A percentile compares a stretch with the other conserved stretches of the same genome.
Evolutionary conservation across 2,329 filamentous ascomycete genomes (phyloP).

Genomic region (Penicillium sp.): DNA sequence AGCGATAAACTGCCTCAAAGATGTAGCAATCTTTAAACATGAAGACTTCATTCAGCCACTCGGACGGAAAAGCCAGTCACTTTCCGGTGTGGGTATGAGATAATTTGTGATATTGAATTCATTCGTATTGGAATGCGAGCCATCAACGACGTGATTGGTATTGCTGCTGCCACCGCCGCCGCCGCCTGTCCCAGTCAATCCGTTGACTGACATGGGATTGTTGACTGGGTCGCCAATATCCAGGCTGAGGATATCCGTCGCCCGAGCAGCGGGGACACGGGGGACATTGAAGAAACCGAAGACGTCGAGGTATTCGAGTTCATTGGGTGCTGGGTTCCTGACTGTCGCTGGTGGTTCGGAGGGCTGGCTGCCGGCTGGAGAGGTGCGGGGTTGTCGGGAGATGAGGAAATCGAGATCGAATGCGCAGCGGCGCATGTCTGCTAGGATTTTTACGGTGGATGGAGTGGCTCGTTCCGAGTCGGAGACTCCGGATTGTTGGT

Average conservation of each 20-base stretch:
- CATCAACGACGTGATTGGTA: too few relatives aligned
- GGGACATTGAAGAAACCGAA: constrained; percentile 95
- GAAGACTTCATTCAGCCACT: too few relatives aligned
- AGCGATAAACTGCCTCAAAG: too few relatives aligned
- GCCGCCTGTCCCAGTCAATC: constrained; percentile 23
- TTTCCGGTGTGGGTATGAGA: constrained; percentile 40
- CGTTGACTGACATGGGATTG: constrained; percentile 33
- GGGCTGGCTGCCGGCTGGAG: constrained; percentile 25
- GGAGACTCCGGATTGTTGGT: constrained; percentile 51
- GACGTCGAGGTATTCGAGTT: constrained; percentile 82
- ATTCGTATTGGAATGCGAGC: constrained; percentile 26
- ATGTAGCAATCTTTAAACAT: neutral
- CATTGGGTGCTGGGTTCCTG: constrained; percentile 63
- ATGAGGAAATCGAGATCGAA: constrained; percentile 87
- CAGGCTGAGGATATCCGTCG: too few relatives aligned
- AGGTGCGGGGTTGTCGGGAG: constrained; percentile 60
- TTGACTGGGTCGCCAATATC: too few relatives aligned
- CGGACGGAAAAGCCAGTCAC: constrained; percentile 38
- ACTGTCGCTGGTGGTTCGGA: constrained; percentile 40
- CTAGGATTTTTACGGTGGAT: constrained; percentile 76
- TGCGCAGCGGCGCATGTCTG: constrained; percentile 83
- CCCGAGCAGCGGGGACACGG: constrained; percentile 47
- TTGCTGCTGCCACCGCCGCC: too few relatives aligned
- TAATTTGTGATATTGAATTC: constrained; percentile 42
- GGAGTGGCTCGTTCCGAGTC: constrained; percentile 68